Conservation (phyloP, 345 rosid species). For the Laguncularia racemosa region DNA sequence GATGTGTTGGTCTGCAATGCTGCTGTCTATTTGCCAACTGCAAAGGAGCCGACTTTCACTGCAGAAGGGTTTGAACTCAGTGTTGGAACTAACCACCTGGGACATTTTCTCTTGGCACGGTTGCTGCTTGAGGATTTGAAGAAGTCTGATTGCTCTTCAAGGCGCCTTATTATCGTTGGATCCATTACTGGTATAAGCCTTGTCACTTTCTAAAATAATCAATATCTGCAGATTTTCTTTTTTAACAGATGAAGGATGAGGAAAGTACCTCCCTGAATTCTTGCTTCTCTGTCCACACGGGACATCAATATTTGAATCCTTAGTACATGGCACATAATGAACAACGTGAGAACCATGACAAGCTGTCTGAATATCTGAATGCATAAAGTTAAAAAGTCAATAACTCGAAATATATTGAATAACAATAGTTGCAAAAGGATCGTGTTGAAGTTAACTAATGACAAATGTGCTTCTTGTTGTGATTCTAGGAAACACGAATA, state of each 20-base stretch:
- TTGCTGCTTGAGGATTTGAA: conserved; percentile 72
- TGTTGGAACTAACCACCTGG: conserved; percentile 92
- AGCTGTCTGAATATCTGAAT: too few species aligned
- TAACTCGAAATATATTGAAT: too few species aligned
- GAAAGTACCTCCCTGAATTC: too few species aligned
- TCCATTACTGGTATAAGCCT: conserved; percentile 71
- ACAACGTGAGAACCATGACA: too few species aligned
- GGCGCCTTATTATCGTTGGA: conserved; percentile 90
- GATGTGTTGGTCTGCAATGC: conserved; percentile 97
- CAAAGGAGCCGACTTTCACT: conserved; percentile 81
- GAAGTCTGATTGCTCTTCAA: conserved; percentile 78
- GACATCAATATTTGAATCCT: too few species aligned
- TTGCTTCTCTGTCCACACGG: too few species aligned
- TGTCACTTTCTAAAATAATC: not conserved
- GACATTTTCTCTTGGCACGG: conserved; percentile 83
- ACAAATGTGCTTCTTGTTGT: too few species aligned
- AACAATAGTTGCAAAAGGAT: too few species aligned
- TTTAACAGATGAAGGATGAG: too few species aligned
- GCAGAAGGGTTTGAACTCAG: conserved; percentile 97
- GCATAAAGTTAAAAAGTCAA: too few species aligned
- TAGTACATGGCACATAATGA: too few species aligned
- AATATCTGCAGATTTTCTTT: not conserved
- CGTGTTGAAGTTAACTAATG: too few species aligned
- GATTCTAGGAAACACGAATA: conserved; percentile 75
- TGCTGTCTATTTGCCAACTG: conserved; percentile 86